Evolutionary conservation across 176 grass and related monocot genomes (phyloP), one percentile per base, ranked within the genome.

Genomic region (Oryza glaberrima): DNA sequence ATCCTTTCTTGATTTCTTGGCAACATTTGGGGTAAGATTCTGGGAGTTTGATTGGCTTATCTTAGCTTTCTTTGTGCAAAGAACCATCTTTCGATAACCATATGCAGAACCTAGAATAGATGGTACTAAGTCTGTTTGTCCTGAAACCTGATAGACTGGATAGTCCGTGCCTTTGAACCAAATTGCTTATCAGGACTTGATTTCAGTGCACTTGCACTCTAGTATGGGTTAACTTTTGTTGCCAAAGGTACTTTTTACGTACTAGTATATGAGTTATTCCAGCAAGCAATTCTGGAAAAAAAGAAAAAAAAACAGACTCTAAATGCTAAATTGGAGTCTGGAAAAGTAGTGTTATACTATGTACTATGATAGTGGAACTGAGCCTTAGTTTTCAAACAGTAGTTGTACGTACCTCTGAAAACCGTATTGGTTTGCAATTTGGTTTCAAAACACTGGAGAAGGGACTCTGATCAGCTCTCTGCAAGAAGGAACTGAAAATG

Each of bases 401-500:
- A 36, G 56, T 73, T 43, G 43, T 26, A 23, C 28, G 44, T 32
- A 38, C 60, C 19, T 65, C 52, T 49, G 6, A 36, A 72, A 63
- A 11, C 75, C 23, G 47, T 77, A 77, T 78, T 78, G 38, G 22
- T 73, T 72, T 87, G 22, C 20, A 25, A 56, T 20, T 7, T 58
- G 54, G 72, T 44, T 68, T 67, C 70, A 68, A 54, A n/a, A 69
- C 70, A 81, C 40, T 44, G 1, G 0, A 15, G 54, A 67, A 25
- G 60, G 5, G 35, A 51, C 0, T 58, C 40, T 48, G 41, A 79
- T 51, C 23, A 73, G 25, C 54, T 40, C 36, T 56, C 68, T 49
- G 14, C 15, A 75, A 80, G 28, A 10, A 67, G 4, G 79, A 49
- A 9, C 5, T 49, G n/a, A 6, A 48, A 81, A 19, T 22, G 3